Evolutionary conservation across 139 green algal genomes (phyloP).

Genomic region (Trebouxia sp.): DNA sequence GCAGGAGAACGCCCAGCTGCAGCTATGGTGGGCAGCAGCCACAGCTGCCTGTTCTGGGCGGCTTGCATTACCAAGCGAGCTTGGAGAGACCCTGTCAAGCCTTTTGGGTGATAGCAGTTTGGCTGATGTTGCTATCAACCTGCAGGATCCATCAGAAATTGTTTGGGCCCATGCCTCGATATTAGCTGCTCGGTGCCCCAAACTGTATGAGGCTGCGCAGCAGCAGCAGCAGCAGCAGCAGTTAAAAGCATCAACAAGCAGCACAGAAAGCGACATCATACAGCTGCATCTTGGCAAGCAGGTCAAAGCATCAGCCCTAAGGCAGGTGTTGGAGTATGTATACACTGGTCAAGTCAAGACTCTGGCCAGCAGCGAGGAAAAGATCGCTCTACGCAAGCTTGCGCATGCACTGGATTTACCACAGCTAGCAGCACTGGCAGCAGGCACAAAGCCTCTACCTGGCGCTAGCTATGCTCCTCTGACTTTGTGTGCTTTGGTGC

Average conservation of each 20-base stretch:
- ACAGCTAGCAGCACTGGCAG: background rate
- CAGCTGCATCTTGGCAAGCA: background rate
- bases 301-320: background rate
- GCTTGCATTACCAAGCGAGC: background rate
- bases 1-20: background rate
- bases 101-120: background rate
- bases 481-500: background rate
- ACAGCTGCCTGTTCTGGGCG: background rate
- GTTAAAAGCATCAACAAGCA: too few relatives aligned
- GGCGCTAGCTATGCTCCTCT: background rate
- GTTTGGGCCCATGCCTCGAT: background rate
- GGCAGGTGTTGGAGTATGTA: constrained; percentile 1
- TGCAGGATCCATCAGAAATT: background rate
- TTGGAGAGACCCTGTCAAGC: background rate
- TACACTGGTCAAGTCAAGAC: constrained; percentile 1
- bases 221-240: background rate
- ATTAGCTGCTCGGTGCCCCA: background rate
- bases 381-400: background rate
- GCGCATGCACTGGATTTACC: constrained; percentile 5
- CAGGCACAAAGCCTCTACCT: background rate
- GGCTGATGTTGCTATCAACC: background rate
- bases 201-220: background rate
- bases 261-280: too few relatives aligned
- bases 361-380: background rate
- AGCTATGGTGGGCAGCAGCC: constrained; percentile 10